phyloP scores from a whole-genome alignment of 163 green algal species.

The Chlamydomonas reinhardtii region DNA sequence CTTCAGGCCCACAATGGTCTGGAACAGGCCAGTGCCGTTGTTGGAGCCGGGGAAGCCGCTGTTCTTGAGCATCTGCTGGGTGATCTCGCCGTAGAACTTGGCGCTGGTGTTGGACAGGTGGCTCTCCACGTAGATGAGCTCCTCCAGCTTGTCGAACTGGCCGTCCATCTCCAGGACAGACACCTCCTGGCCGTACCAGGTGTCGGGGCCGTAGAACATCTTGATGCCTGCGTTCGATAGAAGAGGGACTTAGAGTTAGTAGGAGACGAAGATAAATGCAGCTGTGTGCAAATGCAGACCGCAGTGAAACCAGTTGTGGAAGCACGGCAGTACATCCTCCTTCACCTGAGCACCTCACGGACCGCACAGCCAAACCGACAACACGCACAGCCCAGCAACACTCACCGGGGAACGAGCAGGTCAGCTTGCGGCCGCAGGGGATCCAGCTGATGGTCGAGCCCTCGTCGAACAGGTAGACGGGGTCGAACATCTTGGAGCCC shows the following conservation, averaged over 20 bases:
- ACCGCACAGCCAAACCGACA: no score
- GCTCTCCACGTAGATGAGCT: slow-evolving; percentile 99
- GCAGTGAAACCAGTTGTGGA: no score
- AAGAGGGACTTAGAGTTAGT: no score
- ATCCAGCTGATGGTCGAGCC: slow-evolving; percentile 99
- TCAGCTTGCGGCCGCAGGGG: slow-evolving; percentile 99
- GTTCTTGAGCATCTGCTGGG: slow-evolving; percentile 99
- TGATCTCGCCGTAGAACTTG: slow-evolving; percentile 99
- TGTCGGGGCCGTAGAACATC: slow-evolving; percentile 99
- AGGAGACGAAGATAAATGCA: background rate
- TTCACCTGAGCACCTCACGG: no score
- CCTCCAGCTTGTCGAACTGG: slow-evolving; percentile 98
- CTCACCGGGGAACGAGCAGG: slow-evolving; percentile 95
- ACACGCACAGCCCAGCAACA: no score
- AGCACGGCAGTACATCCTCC: no score
- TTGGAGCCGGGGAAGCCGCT: slow-evolving; percentile 91
- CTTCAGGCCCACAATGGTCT: slow-evolving; percentile 90
- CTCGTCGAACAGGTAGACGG: slow-evolving; percentile 98
- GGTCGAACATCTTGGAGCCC: slow-evolving; percentile 93
- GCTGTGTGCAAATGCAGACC: no score
- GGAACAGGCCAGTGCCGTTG: slow-evolving; percentile 97
- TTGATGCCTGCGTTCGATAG: slow-evolving; percentile 82
- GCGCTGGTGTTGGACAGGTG: slow-evolving; percentile 96
- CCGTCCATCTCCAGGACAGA: slow-evolving; percentile 99
- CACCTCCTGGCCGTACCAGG: slow-evolving; percentile 95